These are phyloP conservation scores for Biscutella laevigata DNA, from an alignment of 441 rosid genomes.

Conservation along the genomic window DNA sequence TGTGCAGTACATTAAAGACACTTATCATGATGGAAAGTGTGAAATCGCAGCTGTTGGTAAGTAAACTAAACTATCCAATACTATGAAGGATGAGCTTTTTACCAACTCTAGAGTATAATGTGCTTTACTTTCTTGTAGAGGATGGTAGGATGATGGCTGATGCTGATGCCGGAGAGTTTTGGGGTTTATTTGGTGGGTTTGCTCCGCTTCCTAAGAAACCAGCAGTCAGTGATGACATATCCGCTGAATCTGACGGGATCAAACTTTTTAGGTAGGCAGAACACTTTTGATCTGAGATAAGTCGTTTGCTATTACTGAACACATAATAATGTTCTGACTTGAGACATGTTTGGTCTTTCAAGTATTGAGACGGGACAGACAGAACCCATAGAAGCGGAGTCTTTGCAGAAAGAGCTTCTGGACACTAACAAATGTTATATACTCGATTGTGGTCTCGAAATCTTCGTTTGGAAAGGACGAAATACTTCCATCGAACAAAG, in stretches of 20 bases:
- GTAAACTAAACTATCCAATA: slow-evolving; percentile 25
- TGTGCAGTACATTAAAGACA: slow-evolving; percentile 86
- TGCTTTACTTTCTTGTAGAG: slow-evolving; percentile 35
- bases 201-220: slow-evolving; percentile 95
- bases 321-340: slow-evolving; percentile 20
- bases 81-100: slow-evolving; percentile 5
- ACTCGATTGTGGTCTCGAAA: slow-evolving; percentile 74
- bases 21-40: slow-evolving; percentile 86
- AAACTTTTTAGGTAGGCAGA: slow-evolving; percentile 65
- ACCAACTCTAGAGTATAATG: slow-evolving; percentile 6
- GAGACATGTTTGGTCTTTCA: slow-evolving; percentile 29
- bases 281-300: slow-evolving; percentile 1
- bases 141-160: slow-evolving; percentile 99
- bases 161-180: slow-evolving; percentile 96
- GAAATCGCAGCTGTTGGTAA: slow-evolving; percentile 85
- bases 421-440: slow-evolving; percentile 74
- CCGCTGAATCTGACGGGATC: slow-evolving; percentile 34
- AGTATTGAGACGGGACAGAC: slow-evolving; percentile 83
- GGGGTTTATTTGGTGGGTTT: slow-evolving; percentile 97
- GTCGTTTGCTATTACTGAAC: neutral
- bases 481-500: slow-evolving; percentile 71
- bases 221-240: slow-evolving; percentile 39
- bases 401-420: slow-evolving; percentile 64
- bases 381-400: slow-evolving; percentile 51
- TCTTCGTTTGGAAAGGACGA: slow-evolving; percentile 89